Conservation (phyloP, 331 rosid genomes). For the Rosa hybrid region DNA sequence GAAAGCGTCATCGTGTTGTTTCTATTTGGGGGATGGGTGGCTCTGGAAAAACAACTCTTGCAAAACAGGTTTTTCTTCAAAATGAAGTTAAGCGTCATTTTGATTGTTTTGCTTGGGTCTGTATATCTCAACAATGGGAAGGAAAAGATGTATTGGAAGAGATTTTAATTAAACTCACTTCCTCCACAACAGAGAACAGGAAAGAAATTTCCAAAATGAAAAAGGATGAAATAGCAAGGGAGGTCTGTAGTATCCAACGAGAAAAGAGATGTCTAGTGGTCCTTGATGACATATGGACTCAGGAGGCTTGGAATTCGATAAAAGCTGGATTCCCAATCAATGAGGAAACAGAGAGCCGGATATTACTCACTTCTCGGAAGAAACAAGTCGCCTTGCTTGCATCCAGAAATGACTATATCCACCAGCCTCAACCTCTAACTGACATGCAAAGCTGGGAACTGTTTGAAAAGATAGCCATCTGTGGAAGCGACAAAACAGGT, state of each 20-base stretch:
- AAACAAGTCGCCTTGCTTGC: too few relatives aligned
- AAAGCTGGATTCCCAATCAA: too few relatives aligned
- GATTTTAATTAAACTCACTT: background rate
- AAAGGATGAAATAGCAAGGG: background rate
- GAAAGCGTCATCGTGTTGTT: background rate
- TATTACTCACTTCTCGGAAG: too few relatives aligned
- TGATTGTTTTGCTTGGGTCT: conserved; percentile 18
- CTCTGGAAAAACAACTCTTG: conserved; percentile 9
- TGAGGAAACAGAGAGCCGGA: too few relatives aligned
- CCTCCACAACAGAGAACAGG: background rate
- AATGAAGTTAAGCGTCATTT: too few relatives aligned
- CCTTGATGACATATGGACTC: too few relatives aligned
- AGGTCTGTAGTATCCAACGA: background rate
- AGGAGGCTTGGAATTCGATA: too few relatives aligned
- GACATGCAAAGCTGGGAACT: too few relatives aligned
- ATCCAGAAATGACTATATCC: too few relatives aligned
- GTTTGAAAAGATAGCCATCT: too few relatives aligned
- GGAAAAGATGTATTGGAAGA: background rate
- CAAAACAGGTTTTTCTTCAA: conserved; percentile 12
- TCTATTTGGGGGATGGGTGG: conserved; percentile 16
- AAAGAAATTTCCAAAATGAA: background rate
- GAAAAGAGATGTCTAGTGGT: background rate
- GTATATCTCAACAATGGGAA: conserved; percentile 25
- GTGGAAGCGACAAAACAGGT: too few relatives aligned
- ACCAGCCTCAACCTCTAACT: too few relatives aligned